Conservation (phyloP, 2,329 filamentous ascomycete species). For the Apiospora malaysiana region DNA sequence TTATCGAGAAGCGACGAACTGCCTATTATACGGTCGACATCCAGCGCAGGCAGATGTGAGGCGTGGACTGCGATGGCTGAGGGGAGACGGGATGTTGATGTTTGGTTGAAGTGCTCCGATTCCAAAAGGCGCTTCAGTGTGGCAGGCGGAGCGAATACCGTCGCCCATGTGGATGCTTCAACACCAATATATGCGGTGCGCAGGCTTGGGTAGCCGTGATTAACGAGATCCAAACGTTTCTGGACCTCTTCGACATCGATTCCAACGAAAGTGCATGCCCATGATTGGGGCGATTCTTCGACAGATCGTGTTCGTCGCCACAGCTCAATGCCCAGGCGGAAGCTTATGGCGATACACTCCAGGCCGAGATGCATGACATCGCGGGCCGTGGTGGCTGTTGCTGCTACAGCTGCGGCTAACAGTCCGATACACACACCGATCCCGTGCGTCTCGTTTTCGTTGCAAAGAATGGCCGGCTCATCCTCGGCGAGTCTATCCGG, state of each 20-base stretch:
- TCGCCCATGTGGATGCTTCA: constrained; percentile 7
- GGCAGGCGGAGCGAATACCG: constrained; percentile 11
- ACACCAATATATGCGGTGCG: neutral
- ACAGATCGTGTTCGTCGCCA: constrained; percentile 12
- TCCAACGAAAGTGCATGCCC: constrained; percentile 16
- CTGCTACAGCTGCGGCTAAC: constrained; percentile 39
- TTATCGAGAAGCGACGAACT: neutral
- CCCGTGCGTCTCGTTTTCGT: neutral
- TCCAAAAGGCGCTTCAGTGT: constrained; percentile 12
- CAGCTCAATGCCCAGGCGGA: constrained; percentile 35
- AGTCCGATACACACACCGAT: constrained; percentile 40
- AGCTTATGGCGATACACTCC: constrained; percentile 37
- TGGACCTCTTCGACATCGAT: constrained; percentile 6
- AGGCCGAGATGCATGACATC: constrained; percentile 40
- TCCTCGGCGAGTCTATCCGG: neutral
- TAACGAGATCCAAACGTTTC: constrained; percentile 8
- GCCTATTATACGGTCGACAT: constrained; percentile 3
- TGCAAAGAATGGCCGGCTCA: neutral
- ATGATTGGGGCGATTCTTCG: constrained; percentile 12
- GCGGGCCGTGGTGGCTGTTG: constrained; percentile 34
- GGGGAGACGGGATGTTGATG: constrained; percentile 3
- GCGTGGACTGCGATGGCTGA: constrained; percentile 5
- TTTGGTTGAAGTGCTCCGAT: constrained; percentile 14
- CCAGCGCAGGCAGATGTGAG: constrained; percentile 6
- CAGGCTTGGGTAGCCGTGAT: neutral